These are phyloP conservation scores for Glycyrrhiza uralensis DNA, from an alignment of 306 rosid genomes.

Conservation along the genomic window DNA sequence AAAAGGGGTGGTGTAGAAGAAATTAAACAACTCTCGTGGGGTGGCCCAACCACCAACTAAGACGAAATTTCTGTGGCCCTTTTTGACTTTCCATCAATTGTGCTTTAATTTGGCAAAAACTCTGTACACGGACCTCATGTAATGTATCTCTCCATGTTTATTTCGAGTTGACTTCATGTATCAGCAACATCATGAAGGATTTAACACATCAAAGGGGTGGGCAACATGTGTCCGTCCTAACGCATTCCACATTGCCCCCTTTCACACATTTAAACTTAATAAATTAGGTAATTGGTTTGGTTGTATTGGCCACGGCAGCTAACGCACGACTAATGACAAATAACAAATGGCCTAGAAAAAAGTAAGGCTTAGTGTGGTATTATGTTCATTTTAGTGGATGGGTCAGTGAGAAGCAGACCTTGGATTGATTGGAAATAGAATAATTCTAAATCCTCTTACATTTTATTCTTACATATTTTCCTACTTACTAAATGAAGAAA, in stretches of 20 bases:
- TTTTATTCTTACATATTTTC: too few species aligned
- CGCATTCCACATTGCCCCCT: not conserved
- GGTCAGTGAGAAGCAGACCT: not conserved
- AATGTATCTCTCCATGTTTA: not conserved
- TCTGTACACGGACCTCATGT: not conserved
- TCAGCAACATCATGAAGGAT: not conserved
- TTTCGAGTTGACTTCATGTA: conserved; percentile 19
- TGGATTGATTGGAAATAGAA: not conserved
- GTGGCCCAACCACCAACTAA: conserved; percentile 32
- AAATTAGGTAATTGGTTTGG: not conserved
- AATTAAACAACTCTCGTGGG: not conserved
- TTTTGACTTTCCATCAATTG: conserved; percentile 32
- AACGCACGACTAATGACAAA: not conserved
- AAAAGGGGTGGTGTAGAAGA: not conserved
- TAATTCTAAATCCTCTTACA: too few species aligned
- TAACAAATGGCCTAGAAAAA: not conserved
- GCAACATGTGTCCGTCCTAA: not conserved
- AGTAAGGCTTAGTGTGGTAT: not conserved
- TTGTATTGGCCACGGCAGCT: not conserved
- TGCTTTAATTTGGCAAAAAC: not conserved
- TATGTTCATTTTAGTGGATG: conserved; percentile 19
- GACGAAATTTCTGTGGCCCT: not conserved
- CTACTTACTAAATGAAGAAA: too few species aligned
- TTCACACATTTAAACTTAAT: not conserved
- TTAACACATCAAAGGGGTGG: conserved; percentile 7